Base-by-base conservation (phyloP, 306 rosid species). In the Rubus idaeus region DNA sequence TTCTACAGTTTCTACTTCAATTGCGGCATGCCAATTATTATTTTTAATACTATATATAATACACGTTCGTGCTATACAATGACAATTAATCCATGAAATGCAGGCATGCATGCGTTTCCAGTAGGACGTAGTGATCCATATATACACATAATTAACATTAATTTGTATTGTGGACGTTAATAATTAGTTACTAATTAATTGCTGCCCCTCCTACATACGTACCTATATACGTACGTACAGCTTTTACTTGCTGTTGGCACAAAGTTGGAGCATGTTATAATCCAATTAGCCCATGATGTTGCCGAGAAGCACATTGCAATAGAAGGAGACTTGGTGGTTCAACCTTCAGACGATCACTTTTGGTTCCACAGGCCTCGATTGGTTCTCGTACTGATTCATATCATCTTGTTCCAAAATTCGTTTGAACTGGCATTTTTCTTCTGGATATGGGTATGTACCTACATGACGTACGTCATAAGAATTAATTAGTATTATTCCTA, bases 391-490 rank as follows among this genome's bases (percentile, higher is more conserved):
- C 68, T 82, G 4, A 68, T 68, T 68, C 85, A 82, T 51, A 51
- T 82, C 55, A 78, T 82, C 62, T 65, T 77, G 82, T 82, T 82
- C 35, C 85, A 82, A 49, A 82, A 82, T 68, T 78, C 85, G 3
- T 82, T 82, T 62, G 82, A 82, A 66, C 70, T 82, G 11, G 82
- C 85, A 40, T 50, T 82, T 69, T 78, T 82, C 79, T 82, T 82
- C 71, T 82, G 82, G 82, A 78, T 78, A 35, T 82, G 62, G 82
- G 85, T 78, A 66, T 14, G 66, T 13, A 61, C 14, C 4, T 10
- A 5, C 46, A 10, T 49, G 4, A 64, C 14, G 4, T 23, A 42
- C 2, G 0, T 58, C 13, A 58, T 58, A 23, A n/a, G 26, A 8
- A n/a, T 20, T 20, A 2, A 20, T 20, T 8, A 1, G 3, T n/a